Evolutionary conservation across 371 early-diverging fungal genomes (phyloP).

Genomic region (Rhizopus arrhizus): DNA sequence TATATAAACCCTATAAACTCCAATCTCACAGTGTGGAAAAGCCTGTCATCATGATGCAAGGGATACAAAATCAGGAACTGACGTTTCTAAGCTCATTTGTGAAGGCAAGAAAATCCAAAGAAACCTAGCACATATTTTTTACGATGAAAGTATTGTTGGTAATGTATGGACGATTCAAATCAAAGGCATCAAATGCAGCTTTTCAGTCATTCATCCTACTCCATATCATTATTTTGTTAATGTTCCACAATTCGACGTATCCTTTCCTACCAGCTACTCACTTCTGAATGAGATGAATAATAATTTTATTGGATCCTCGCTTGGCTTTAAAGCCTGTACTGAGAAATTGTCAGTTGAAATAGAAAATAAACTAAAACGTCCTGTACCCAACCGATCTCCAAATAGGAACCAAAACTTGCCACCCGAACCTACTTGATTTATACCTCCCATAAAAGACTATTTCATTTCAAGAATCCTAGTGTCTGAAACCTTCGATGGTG

Average conservation of each 20-base stretch:
- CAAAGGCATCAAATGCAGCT: constrained; percentile 14
- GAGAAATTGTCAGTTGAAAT: constrained; percentile 10
- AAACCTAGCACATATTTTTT: constrained; percentile 5
- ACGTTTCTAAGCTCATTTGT: constrained; percentile 11
- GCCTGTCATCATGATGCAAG: constrained; percentile 6
- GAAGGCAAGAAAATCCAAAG: constrained; percentile 8
- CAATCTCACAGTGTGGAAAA: constrained; percentile 1
- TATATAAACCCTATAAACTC: no score
- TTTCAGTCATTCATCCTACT: constrained; percentile 14
- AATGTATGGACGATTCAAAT: constrained; percentile 19
- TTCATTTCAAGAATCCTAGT: not conserved
- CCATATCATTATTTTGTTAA: constrained; percentile 11
- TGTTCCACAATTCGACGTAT: constrained; percentile 13
- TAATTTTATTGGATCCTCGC: constrained; percentile 5
- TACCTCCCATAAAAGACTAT: not conserved
- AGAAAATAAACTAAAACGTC: constrained; percentile 12
- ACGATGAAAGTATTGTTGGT: constrained; percentile 7
- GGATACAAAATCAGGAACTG: constrained; percentile 4
- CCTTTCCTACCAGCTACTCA: constrained; percentile 9
- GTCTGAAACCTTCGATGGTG: not conserved
- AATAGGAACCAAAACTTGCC: constrained; percentile 1
- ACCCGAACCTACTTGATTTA: constrained; percentile 1
- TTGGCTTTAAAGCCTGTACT: constrained; percentile 1
- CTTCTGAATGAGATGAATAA: constrained; percentile 1
- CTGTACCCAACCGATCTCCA: constrained; percentile 4